Percentiles rank a stretch among this genome's conserved stretches.
Evolutionary conservation across 2,329 filamentous ascomycete genomes (phyloP).

Genomic region (Pyricularia pennisetigena): DNA sequence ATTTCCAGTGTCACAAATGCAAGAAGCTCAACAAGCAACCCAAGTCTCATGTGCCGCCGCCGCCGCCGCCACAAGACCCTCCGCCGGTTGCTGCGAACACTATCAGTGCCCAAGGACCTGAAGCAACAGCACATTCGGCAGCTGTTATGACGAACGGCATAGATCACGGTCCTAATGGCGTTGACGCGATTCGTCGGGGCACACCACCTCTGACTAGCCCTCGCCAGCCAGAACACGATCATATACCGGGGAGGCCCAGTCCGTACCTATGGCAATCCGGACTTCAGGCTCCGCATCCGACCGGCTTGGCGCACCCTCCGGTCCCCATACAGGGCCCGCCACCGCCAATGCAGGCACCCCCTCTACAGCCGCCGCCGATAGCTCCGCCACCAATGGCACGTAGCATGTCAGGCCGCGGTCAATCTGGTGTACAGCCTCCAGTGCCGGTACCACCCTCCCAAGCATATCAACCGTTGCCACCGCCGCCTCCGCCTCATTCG

Average conservation of each 20-base stretch:
- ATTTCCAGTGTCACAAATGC: constrained; percentile 70
- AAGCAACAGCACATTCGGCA: neutral
- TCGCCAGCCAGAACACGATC: neutral
- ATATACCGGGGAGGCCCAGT: neutral
- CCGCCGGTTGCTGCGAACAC: neutral
- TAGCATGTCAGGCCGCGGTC: constrained; percentile 10
- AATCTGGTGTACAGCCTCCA: constrained; percentile 12
- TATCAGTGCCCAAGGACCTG: neutral
- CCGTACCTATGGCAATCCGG: neutral
- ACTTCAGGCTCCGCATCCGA: constrained; percentile 2
- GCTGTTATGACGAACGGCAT: neutral
- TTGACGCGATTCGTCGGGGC: neutral
- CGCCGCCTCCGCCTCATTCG: constrained; percentile 16
- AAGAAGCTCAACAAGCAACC: constrained; percentile 42
- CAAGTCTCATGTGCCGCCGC: constrained; percentile 15
- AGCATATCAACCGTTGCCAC: constrained; percentile 25
- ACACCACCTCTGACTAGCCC: constrained; percentile 2
- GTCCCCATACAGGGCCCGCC: constrained; percentile 5
- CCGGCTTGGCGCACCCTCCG: constrained; percentile 6
- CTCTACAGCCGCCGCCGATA: constrained; percentile 9
- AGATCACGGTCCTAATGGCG: constrained; percentile 8
- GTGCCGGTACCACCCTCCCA: constrained; percentile 17
- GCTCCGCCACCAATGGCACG: constrained; percentile 4
- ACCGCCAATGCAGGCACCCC: constrained; percentile 2
- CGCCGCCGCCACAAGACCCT: neutral